Conservation (phyloP, 495 filamentous ascomycete genomes). For the Thermothielavioides terrestris region DNA sequence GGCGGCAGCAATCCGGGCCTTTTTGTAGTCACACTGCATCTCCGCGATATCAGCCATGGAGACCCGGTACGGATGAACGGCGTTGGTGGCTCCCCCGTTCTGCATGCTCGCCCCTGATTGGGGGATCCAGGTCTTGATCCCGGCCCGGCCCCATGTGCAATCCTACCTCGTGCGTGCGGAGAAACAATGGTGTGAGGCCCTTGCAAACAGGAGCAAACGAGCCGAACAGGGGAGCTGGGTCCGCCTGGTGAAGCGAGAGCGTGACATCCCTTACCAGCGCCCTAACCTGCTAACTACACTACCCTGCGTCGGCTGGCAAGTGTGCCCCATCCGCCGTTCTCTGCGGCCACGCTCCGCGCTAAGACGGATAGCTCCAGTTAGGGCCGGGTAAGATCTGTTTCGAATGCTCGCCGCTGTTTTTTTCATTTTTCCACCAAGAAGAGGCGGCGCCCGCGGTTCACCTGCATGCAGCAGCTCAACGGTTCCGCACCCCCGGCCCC, state of each 20-base stretch:
- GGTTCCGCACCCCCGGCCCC: conserved; percentile 3
- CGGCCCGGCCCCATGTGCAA: conserved; percentile 1
- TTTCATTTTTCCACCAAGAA: conserved; percentile 14
- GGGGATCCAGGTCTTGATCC: conserved; percentile 3
- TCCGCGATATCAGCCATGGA: conserved; percentile 1
- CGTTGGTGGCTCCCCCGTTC: background rate
- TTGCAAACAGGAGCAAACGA: no score
- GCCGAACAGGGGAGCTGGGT: background rate
- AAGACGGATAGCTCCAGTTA: conserved; percentile 2
- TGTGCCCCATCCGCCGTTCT: background rate
- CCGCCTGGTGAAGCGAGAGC: no score
- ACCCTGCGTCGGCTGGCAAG: no score
- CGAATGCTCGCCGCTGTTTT: background rate
- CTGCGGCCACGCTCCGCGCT: background rate
- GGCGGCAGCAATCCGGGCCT: conserved; percentile 10
- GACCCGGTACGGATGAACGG: conserved; percentile 6
- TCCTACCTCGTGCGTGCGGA: background rate
- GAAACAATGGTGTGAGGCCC: background rate
- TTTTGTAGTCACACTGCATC: conserved; percentile 17
- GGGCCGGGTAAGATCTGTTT: background rate
- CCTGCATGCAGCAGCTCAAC: conserved; percentile 4
- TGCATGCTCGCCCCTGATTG: conserved; percentile 8
- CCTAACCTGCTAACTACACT: no score
- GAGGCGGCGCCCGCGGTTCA: background rate
- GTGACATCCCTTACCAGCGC: no score